A percentile compares a stretch with the other conserved stretches of the same genome.
phyloP scores from a whole-genome alignment of 163 green algal species.

The Coccomyxa subellipsoidea region DNA sequence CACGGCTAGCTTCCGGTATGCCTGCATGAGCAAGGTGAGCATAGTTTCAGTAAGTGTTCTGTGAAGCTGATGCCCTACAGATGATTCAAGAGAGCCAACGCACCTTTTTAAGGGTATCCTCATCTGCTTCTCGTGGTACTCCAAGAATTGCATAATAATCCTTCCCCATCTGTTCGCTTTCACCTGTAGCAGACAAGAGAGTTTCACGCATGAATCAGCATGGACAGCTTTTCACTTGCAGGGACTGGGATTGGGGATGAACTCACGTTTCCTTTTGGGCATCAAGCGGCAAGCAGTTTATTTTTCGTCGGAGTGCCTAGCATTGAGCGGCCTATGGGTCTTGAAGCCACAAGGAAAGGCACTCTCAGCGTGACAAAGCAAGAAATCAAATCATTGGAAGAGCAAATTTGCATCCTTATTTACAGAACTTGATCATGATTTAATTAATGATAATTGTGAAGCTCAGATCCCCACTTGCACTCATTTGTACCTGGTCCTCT shows the following conservation, averaged over 20 bases:
- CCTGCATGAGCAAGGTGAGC: constrained; percentile 21
- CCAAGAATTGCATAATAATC: constrained; percentile 86
- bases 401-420: too few species aligned
- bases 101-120: constrained; percentile 78
- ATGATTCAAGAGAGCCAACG: too few species aligned
- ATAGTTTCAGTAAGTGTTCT: too few species aligned
- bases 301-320: neutral
- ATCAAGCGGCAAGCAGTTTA: neutral
- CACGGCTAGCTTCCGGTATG: constrained; percentile 82
- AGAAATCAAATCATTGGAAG: too few species aligned
- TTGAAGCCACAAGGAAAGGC: neutral
- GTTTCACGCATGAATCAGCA: too few species aligned
- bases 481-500: too few species aligned
- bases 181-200: neutral
- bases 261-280: neutral
- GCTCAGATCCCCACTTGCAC: too few species aligned
- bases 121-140: constrained; percentile 68
- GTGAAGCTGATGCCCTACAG: too few species aligned
- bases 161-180: constrained; percentile 23
- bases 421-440: too few species aligned
- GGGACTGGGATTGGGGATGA: neutral
- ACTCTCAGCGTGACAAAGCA: neutral
- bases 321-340: neutral
- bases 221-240: too few species aligned
- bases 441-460: too few species aligned